Conservation (phyloP, 306 rosid genomes). For the Datisca glomerata region DNA sequence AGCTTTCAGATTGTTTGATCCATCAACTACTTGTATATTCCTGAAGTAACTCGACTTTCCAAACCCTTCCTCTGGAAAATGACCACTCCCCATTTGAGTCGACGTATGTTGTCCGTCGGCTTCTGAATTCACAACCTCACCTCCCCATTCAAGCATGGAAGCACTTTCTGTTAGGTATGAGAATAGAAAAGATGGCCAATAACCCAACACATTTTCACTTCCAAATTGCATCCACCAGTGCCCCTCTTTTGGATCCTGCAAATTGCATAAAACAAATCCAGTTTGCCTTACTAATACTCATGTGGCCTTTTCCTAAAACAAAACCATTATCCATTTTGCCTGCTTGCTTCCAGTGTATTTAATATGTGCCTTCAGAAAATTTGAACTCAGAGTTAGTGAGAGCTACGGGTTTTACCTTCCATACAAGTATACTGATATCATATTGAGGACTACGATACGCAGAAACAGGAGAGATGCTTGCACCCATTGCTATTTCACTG, state of each 20-base stretch:
- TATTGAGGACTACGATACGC: constrained; percentile 54
- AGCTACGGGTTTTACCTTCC: constrained; percentile 68
- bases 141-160: constrained; percentile 98
- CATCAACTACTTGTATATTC: constrained; percentile 83
- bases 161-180: constrained; percentile 93
- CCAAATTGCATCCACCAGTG: constrained; percentile 99
- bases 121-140: constrained; percentile 91
- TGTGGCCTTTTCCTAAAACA: neutral
- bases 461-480: constrained; percentile 87
- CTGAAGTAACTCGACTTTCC: constrained; percentile 88
- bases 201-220: constrained; percentile 70
- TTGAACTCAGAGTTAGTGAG: too few species aligned
- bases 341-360: too few species aligned
- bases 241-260: constrained; percentile 92
- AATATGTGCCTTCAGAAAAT: too few species aligned
- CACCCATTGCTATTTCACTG: constrained; percentile 91
- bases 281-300: too few species aligned
- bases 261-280: too few species aligned
- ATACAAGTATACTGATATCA: constrained; percentile 85
- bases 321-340: neutral
- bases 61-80: constrained; percentile 89
- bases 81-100: constrained; percentile 96
- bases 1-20: constrained; percentile 92
- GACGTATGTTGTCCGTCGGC: constrained; percentile 80
- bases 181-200: constrained; percentile 96